Conservation (phyloP, 306 rosid genomes). For the Medicago ruthenica region DNA sequence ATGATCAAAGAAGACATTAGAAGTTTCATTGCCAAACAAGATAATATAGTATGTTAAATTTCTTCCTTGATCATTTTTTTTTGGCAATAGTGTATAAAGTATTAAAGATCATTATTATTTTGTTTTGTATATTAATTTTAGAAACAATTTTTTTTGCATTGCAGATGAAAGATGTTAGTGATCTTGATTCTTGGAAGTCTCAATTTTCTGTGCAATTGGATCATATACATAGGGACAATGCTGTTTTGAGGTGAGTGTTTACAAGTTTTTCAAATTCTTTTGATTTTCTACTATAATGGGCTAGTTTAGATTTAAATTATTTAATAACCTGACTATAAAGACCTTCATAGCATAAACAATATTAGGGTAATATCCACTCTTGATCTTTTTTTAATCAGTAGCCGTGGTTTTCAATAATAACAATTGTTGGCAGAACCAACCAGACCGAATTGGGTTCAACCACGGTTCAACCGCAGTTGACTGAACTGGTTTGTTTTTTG, state of each 20-base stretch:
- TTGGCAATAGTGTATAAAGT: slow-evolving; percentile 1
- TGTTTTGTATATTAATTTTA: slow-evolving; percentile 15
- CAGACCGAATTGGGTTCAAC: neutral
- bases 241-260: slow-evolving; percentile 68
- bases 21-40: slow-evolving; percentile 60
- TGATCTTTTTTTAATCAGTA: too few relatives aligned
- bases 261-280: neutral
- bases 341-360: too few relatives aligned
- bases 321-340: neutral
- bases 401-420: too few relatives aligned
- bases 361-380: too few relatives aligned
- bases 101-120: neutral
- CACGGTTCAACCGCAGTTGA: neutral
- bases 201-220: slow-evolving; percentile 71
- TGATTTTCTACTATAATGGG: too few relatives aligned
- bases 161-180: slow-evolving; percentile 70
- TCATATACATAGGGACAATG: slow-evolving; percentile 64
- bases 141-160: slow-evolving; percentile 34
- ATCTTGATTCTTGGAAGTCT: slow-evolving; percentile 79
- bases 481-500: neutral
- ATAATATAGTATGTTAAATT: slow-evolving; percentile 59
- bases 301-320: slow-evolving; percentile 10
- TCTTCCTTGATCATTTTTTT: slow-evolving; percentile 19
- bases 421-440: neutral
- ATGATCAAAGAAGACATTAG: slow-evolving; percentile 65